Evolutionary conservation across 139 green algal genomes (phyloP).

Genomic region (Auxenochlorella protothecoides): DNA sequence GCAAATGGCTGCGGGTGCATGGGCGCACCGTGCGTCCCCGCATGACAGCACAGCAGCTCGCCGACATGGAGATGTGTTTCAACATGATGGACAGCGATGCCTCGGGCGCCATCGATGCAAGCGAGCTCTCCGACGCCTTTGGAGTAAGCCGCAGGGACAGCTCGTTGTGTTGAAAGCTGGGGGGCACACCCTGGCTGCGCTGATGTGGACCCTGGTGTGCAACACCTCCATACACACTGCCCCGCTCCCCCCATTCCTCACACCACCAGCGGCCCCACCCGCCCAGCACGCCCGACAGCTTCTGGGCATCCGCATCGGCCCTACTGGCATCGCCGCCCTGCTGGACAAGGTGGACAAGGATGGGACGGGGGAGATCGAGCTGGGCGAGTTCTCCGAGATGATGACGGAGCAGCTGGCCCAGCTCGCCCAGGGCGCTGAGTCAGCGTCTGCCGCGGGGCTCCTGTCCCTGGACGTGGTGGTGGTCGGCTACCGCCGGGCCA

Average conservation of each 20-base stretch:
- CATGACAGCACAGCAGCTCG: conserved; percentile 40
- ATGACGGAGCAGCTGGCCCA: conserved; percentile 49
- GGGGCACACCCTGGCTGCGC: too few species aligned
- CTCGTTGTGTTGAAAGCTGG: too few species aligned
- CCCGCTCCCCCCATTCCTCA: too few species aligned
- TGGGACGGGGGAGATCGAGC: conserved; percentile 43
- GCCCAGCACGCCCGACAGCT: not conserved
- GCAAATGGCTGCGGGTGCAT: conserved; percentile 3
- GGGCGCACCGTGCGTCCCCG: conserved; percentile 42
- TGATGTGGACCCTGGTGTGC: too few species aligned
- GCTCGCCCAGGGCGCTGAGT: not conserved
- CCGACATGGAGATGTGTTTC: conserved; percentile 56
- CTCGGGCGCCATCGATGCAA: conserved; percentile 58
- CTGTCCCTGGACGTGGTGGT: conserved; percentile 17
- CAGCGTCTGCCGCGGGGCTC: not conserved
- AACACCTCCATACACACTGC: too few species aligned
- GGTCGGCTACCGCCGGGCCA: conserved; percentile 47
- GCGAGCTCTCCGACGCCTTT: conserved; percentile 59
- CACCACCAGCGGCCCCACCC: too few species aligned
- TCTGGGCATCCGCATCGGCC: conserved; percentile 16
- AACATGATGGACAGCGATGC: conserved; percentile 70
- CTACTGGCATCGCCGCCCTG: conserved; percentile 34
- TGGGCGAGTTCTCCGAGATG: conserved; percentile 57
- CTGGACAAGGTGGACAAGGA: conserved; percentile 57
- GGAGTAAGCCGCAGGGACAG: conserved; percentile 19